A percentile compares a stretch with the other conserved stretches of the same genome.
These are phyloP conservation scores for Didymella arachidicola DNA, from an alignment of 2,329 filamentous ascomycete species.

Conservation along the genomic window DNA sequence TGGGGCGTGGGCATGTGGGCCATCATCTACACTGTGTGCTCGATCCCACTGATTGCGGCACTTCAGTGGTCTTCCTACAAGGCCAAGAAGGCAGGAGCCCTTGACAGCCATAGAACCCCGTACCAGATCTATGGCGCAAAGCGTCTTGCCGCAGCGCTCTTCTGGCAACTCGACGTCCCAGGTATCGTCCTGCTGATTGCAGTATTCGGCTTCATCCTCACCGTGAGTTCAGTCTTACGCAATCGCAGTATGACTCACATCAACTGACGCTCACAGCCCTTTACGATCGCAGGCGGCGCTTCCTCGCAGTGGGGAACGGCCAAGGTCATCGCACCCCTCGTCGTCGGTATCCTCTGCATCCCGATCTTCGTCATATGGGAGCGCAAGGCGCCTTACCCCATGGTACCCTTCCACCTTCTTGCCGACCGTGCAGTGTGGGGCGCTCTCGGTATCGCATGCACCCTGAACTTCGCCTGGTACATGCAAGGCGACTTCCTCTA, in stretches of 20 bases:
- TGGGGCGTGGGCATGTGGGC: conserved; percentile 70
- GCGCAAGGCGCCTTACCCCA: conserved; percentile 57
- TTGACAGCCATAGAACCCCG: conserved; percentile 56
- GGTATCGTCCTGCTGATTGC: conserved; percentile 59
- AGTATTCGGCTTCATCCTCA: conserved; percentile 58
- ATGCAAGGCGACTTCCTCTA: conserved; percentile 71
- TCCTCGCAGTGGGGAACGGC: conserved; percentile 60
- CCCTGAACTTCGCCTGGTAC: conserved; percentile 57
- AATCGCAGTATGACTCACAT: neutral
- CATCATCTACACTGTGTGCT: conserved; percentile 65
- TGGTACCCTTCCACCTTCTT: conserved; percentile 68
- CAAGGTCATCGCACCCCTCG: conserved; percentile 60
- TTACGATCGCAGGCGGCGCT: conserved; percentile 64
- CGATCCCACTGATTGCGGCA: conserved; percentile 62
- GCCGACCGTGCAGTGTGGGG: conserved; percentile 72
- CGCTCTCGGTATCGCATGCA: conserved; percentile 64
- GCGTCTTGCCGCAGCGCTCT: conserved; percentile 55
- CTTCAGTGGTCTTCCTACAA: conserved; percentile 61
- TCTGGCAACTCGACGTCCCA: conserved; percentile 64
- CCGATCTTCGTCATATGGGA: conserved; percentile 64
- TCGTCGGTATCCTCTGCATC: conserved; percentile 60
- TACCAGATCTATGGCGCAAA: conserved; percentile 53
- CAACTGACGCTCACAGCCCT: conserved; percentile 28
- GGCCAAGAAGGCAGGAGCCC: conserved; percentile 60
- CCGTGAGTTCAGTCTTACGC: conserved; percentile 15